phyloP scores from a whole-genome alignment of 352 stramenopile genomes.

The Pythium vanterpoolii region DNA sequence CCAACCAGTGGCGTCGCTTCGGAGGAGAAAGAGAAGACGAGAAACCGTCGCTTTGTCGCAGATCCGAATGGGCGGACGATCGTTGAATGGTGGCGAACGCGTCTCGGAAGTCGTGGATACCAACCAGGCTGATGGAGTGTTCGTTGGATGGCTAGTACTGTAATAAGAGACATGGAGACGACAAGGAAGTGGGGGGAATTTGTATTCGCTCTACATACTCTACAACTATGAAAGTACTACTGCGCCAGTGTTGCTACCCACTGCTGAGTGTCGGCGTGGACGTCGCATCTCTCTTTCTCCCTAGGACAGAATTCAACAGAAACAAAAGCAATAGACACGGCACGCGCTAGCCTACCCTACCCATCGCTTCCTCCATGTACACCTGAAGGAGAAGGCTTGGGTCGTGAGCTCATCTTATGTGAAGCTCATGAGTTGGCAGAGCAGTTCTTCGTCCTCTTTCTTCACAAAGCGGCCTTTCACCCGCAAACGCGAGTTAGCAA shows the following conservation, averaged over 20 bases:
- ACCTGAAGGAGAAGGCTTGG: no score
- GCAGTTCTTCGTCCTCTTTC: slow-evolving; percentile 95
- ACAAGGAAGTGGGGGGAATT: background rate
- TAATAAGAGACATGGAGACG: background rate
- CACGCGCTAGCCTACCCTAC: background rate
- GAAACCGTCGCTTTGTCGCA: background rate
- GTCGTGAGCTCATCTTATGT: slow-evolving; percentile 54
- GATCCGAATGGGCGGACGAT: background rate
- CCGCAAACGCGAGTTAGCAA: slow-evolving; percentile 96
- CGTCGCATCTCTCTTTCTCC: background rate
- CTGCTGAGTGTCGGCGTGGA: background rate
- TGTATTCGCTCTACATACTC: slow-evolving; percentile 21
- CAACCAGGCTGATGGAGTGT: background rate
- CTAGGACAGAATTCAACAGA: slow-evolving; percentile 3
- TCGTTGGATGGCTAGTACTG: no score
- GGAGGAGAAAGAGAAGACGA: background rate
- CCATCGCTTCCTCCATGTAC: background rate
- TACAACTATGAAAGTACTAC: slow-evolving; percentile 11
- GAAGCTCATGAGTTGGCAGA: slow-evolving; percentile 81
- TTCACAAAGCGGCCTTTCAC: slow-evolving; percentile 99
- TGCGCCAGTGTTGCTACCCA: slow-evolving; percentile 10
- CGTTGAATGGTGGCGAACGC: no score
- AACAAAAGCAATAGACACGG: slow-evolving; percentile 1
- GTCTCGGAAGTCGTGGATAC: background rate
- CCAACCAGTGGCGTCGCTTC: background rate